A percentile compares a stretch with the other conserved stretches of the same genome.
phyloP scores from a whole-genome alignment of 2,329 filamentous ascomycete genomes.

The Fusarium nanum region DNA sequence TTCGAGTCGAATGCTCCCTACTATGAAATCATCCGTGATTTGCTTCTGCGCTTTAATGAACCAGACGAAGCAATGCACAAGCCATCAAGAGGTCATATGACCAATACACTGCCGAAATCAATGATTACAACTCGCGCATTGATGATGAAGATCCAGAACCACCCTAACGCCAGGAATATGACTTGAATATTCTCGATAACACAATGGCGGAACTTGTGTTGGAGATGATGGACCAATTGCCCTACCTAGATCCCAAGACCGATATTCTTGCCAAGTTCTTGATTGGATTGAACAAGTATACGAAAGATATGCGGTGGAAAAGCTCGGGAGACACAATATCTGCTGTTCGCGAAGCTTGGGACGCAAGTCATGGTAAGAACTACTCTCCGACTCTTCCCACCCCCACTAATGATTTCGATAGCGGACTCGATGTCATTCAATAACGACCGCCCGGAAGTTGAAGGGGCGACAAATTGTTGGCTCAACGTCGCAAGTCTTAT shows the following conservation, averaged over 20 bases:
- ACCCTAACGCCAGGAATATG: not conserved
- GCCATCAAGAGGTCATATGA: not conserved
- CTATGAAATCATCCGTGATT: not conserved
- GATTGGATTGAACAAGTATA: not conserved
- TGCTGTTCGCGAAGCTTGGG: conserved; percentile 1
- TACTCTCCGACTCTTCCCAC: rapidly evolving
- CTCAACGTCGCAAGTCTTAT: conserved; percentile 4
- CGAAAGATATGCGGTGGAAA: not conserved
- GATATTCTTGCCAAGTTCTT: not conserved
- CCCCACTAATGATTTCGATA: not conserved
- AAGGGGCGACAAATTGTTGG: not conserved
- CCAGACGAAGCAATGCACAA: not conserved
- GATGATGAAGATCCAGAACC: not conserved
- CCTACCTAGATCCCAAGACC: not conserved
- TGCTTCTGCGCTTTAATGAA: not conserved
- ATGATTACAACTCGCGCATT: not conserved
- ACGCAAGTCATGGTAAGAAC: not conserved
- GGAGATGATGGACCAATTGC: not conserved
- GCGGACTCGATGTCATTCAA: not conserved
- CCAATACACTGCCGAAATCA: not conserved
- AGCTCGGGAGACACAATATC: not conserved
- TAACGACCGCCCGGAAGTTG: too few relatives aligned
- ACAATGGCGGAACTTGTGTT: not conserved
- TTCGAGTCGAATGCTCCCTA: not conserved
- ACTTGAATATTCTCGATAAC: rapidly evolving